Evolutionary conservation across 2,329 filamentous ascomycete species (phyloP).

Genomic region (Fusarium tjaetaba): DNA sequence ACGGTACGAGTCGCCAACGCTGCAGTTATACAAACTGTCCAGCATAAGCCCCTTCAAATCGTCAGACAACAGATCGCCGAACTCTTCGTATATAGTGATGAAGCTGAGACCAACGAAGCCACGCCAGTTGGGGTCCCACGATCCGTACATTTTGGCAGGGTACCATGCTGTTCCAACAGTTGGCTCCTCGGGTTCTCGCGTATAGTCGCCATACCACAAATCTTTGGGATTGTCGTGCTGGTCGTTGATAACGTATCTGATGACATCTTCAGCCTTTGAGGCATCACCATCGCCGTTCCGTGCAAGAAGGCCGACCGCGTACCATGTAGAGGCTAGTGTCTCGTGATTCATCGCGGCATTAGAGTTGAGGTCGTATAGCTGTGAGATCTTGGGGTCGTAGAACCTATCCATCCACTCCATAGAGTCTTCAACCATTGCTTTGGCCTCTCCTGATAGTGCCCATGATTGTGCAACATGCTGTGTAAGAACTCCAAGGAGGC

Average conservation of each 20-base stretch:
- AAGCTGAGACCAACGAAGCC: slow-evolving; percentile 20
- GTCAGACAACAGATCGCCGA: background rate
- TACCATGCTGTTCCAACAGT: slow-evolving; percentile 17
- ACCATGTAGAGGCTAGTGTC: slow-evolving; percentile 17
- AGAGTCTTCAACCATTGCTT: slow-evolving; percentile 24
- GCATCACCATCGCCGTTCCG: slow-evolving; percentile 4
- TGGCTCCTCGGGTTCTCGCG: slow-evolving; percentile 12
- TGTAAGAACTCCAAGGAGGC: background rate
- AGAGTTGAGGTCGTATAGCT: slow-evolving; percentile 14
- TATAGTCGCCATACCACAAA: slow-evolving; percentile 24
- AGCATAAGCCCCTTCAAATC: slow-evolving; percentile 16
- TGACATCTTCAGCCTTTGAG: slow-evolving; percentile 8
- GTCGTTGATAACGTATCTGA: slow-evolving; percentile 17
- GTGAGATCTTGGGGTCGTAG: slow-evolving; percentile 36
- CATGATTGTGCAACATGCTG: background rate
- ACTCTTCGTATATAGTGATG: slow-evolving; percentile 25
- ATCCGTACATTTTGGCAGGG: slow-evolving; percentile 11
- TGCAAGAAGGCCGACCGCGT: slow-evolving; percentile 20
- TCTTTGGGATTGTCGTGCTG: slow-evolving; percentile 4
- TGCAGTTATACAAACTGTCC: slow-evolving; percentile 12
- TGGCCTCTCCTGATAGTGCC: slow-evolving; percentile 17
- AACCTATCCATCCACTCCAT: slow-evolving; percentile 27
- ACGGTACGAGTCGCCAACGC: slow-evolving; percentile 40
- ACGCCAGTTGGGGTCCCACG: slow-evolving; percentile 25
- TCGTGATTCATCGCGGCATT: slow-evolving; percentile 19